phyloP scores from a whole-genome alignment of 257 asterid genomes.

The Cinchona pubescens region DNA sequence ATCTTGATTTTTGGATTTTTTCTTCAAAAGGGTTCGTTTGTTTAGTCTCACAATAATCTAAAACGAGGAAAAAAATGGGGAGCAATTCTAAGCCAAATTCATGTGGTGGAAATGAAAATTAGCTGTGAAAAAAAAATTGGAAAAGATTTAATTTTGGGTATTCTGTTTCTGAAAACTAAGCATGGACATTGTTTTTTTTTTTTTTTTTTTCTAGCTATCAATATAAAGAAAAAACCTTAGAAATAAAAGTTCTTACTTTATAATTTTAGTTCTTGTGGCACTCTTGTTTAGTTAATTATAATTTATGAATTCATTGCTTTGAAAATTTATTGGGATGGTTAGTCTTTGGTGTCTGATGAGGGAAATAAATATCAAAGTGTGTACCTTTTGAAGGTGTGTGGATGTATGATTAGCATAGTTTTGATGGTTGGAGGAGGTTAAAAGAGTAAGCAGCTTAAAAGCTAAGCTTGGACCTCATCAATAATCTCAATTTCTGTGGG shows the following conservation, averaged over 20 bases:
- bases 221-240: background rate
- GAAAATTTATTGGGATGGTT: constrained; percentile 1
- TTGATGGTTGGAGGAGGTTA: background rate
- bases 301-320: background rate
- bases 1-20: constrained; percentile 6
- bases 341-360: background rate
- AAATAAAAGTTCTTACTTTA: background rate
- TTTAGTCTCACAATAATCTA: background rate
- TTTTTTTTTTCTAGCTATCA: background rate
- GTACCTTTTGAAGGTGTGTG: background rate
- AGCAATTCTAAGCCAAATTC: background rate
- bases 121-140: background rate
- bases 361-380: background rate
- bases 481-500: background rate
- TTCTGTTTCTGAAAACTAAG: background rate
- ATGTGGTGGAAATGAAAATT: background rate
- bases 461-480: constrained; percentile 1
- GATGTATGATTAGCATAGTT: background rate
- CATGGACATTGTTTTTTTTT: background rate
- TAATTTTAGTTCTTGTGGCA: background rate
- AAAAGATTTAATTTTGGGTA: constrained; percentile 9
- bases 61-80: background rate
- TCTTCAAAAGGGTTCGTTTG: background rate
- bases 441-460: background rate
- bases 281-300: background rate